Conservation (phyloP, 192 early-diverging fungal genomes). For the Coemansia sp. region DNA sequence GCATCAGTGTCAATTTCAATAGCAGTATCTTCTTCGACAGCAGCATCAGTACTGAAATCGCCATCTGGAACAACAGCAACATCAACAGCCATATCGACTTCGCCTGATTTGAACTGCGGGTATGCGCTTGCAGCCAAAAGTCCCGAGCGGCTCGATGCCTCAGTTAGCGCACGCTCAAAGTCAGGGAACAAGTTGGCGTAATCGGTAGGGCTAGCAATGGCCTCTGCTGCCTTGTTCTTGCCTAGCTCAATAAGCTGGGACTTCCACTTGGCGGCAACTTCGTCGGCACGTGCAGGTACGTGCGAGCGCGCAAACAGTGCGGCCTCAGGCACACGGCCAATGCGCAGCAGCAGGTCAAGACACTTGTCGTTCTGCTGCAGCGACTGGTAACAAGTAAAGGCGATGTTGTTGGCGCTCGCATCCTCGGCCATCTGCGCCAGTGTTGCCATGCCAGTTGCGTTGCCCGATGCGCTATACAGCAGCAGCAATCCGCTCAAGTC, state of each 20-base stretch:
- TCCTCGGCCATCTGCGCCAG: constrained; percentile 66
- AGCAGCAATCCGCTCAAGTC: constrained; percentile 90
- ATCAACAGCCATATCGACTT: constrained; percentile 17
- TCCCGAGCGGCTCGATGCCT: neutral
- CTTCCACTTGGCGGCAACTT: constrained; percentile 79
- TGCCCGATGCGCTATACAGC: constrained; percentile 87
- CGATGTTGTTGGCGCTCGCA: constrained; percentile 87
- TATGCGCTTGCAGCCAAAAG: constrained; percentile 29
- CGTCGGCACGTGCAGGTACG: constrained; percentile 71
- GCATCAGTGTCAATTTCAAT: neutral
- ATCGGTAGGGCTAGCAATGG: constrained; percentile 81
- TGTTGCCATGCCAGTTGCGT: constrained; percentile 69
- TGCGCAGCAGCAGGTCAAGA: constrained; percentile 81
- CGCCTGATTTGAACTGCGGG: constrained; percentile 23
- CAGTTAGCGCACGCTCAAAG: constrained; percentile 35
- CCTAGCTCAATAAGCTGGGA: constrained; percentile 62
- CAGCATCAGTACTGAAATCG: constrained; percentile 4
- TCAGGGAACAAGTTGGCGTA: constrained; percentile 90
- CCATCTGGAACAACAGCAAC: constrained; percentile 9
- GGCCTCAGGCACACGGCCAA: constrained; percentile 91
- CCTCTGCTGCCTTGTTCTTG: constrained; percentile 82
- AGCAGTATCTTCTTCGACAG: constrained; percentile 1
- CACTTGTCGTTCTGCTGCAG: constrained; percentile 77
- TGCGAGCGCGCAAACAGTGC: constrained; percentile 92
- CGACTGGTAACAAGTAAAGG: constrained; percentile 80